A percentile compares a stretch with the other conserved stretches of the same genome.
These are phyloP conservation scores for Lactarius vividus DNA, from an alignment of 768 basidiomycete genomes.

Conservation along the genomic window DNA sequence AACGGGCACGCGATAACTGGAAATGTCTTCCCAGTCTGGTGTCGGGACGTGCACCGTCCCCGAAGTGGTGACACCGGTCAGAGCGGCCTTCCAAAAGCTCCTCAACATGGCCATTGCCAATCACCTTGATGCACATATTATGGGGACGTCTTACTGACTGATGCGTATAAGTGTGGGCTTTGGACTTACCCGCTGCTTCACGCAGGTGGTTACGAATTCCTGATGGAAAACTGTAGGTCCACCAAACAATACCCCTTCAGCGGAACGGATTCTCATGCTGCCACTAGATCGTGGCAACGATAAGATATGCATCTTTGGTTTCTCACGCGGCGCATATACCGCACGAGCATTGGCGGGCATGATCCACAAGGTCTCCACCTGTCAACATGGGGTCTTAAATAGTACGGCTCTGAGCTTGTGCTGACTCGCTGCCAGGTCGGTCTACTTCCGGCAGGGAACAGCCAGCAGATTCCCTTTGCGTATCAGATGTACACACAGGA, in stretches of 20 bases:
- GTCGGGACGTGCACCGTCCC: constrained; percentile 70
- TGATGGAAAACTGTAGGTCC: constrained; percentile 68
- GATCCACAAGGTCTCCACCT: constrained; percentile 48
- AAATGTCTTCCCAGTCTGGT: constrained; percentile 47
- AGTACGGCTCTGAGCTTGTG: constrained; percentile 33
- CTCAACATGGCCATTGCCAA: constrained; percentile 62
- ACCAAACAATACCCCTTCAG: background rate
- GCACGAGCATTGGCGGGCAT: constrained; percentile 70
- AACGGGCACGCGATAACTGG: background rate
- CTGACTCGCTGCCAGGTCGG: constrained; percentile 48
- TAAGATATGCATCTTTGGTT: constrained; percentile 77
- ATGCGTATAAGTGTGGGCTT: background rate
- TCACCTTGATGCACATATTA: constrained; percentile 67
- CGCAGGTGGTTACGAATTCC: constrained; percentile 68
- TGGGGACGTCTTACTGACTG: constrained; percentile 43
- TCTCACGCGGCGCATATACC: constrained; percentile 74
- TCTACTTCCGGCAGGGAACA: constrained; percentile 63
- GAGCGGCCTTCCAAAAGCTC: constrained; percentile 51
- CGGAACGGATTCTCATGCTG: background rate
- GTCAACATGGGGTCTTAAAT: no score
- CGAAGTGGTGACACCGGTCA: constrained; percentile 57
- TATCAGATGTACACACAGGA: constrained; percentile 68
- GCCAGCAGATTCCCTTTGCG: constrained; percentile 77
- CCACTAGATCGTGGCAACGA: constrained; percentile 60
- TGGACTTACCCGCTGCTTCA: background rate